phyloP scores from a whole-genome alignment of 2,329 filamentous ascomycete genomes.

The Claviceps pusilla region DNA sequence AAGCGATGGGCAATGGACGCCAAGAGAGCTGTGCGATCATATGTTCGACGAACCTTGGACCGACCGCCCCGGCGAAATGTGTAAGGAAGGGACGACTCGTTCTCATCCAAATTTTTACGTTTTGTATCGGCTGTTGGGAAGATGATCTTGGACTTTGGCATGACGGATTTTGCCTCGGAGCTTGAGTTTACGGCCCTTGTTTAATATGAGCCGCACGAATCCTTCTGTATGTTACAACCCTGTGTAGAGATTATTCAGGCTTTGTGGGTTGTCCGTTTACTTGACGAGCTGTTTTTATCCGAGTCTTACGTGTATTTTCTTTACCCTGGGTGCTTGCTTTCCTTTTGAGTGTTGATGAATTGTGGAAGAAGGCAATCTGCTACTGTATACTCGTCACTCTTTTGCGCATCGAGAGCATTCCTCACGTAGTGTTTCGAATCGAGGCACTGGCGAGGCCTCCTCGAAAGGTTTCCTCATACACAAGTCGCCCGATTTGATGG shows the following conservation, averaged over 20 bases:
- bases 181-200: not conserved
- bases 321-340: no score
- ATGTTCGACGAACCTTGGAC: slow-evolving; percentile 18
- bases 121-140: slow-evolving; percentile 4
- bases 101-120: not conserved
- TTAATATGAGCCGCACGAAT: not conserved
- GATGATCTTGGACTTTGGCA: not conserved
- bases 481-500: no score
- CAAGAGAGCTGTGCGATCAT: slow-evolving; percentile 18
- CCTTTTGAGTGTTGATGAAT: no score
- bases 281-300: not conserved
- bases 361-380: no score
- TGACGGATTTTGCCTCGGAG: not conserved
- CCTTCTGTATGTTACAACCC: not conserved
- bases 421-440: no score
- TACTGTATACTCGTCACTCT: no score
- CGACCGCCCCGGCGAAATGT: slow-evolving; percentile 12
- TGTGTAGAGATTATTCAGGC: not conserved
- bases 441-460: no score
- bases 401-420: no score
- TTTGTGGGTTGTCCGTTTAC: not conserved
- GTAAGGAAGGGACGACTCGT: not conserved
- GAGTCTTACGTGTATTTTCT: not conserved
- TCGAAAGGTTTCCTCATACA: no score
- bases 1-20: slow-evolving; percentile 21